Base-by-base conservation (phyloP, 2,329 filamentous ascomycete genomes). In the Aspergillus aculeatus region DNA sequence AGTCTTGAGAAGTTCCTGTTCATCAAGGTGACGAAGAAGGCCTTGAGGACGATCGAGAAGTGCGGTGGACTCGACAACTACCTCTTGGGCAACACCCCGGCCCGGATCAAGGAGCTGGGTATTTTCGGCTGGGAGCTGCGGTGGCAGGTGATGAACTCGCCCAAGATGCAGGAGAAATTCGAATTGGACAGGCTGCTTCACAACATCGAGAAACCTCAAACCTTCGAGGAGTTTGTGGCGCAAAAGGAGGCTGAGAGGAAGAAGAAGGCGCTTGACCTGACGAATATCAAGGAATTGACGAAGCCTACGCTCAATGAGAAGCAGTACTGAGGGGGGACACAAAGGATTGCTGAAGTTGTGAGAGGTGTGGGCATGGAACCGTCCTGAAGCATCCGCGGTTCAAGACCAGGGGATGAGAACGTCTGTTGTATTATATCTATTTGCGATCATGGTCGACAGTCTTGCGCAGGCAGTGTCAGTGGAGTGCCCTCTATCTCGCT, bases 31-130 rank as follows among this genome's bases (percentile, higher is more conserved):
- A 79, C 78, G 10, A 75, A 76, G 57, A 73, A 77, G 54, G 78
- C 79, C 31, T 64, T 81, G 67, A 71, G 80, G 54, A 82, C 80
- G 38, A 90, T 98, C 71, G 87, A 91, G 73, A 94, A 92, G 73
- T 86, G 89, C 63, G 94, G 94, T 61, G 92, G 95, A 7, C 82
- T 99, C 64, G 95, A 99, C 76, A 87, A 92, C 71, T 99, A 99
- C 78, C 81, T 99, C 50, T 82, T 96, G 47, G 92, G 92, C 66
- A 84, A 87, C 73, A 95, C 92, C 78, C 81, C 89, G 16, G 84
- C 82, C 47, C 85, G 95, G 64, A 83, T 98, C 71, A 90, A 88
- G 80, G 91, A 96, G 76, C 81, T 99, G 59, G 95, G 95, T 5
- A 87, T 94, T 55, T 89, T 89, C 65, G 95, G 95, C 6, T 99